Evolutionary conservation across 306 rosid genomes (phyloP), one percentile per base, ranked within the genome.

Genomic region (Cercis canadensis): DNA sequence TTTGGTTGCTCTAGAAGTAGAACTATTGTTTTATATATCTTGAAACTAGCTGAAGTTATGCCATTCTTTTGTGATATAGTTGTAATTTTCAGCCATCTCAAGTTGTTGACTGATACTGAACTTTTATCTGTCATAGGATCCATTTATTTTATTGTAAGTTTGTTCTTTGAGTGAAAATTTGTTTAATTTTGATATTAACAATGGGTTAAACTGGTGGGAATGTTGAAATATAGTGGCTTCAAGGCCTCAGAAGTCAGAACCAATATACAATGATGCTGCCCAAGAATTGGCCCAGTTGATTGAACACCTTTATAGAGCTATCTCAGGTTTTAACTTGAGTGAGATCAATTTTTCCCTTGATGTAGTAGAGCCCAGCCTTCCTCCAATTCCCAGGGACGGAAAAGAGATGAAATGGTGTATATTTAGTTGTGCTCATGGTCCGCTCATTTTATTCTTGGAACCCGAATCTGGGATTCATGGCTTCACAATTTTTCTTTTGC

Each of bases 371-470:
- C 29, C 29, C n/a, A n/a, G n/a, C n/a, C n/a, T n/a, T n/a, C n/a
- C n/a, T n/a, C n/a, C n/a, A n/a, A n/a, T n/a, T n/a, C n/a, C n/a
- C n/a, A n/a, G n/a, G n/a, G n/a, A n/a, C n/a, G n/a, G n/a, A 6
- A 37, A 15, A 63, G 32, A 14, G 49, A 15, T 11, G 1, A 34
- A 57, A 36, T 49, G 50, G 18, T 58, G 63, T 43, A 34, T 33
- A 17, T 29, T n/a, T 12, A 44, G 29, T 41, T 45, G 52, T 33
- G 60, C 70, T 16, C 57, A 18, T 43, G 11, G 39, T 46, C 21
- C 57, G 60, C 58, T 46, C 13, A 39, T 43, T 12, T 46, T 16
- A 44, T 82, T 65, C 60, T 11, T 60, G 14, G 56, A 65, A 74
- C 81, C 44, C 19, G 29, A 18, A 33, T 29, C 7, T 56, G 17